phyloP scores from a whole-genome alignment of 345 rosid species.

The Geranium rotundifolium region DNA sequence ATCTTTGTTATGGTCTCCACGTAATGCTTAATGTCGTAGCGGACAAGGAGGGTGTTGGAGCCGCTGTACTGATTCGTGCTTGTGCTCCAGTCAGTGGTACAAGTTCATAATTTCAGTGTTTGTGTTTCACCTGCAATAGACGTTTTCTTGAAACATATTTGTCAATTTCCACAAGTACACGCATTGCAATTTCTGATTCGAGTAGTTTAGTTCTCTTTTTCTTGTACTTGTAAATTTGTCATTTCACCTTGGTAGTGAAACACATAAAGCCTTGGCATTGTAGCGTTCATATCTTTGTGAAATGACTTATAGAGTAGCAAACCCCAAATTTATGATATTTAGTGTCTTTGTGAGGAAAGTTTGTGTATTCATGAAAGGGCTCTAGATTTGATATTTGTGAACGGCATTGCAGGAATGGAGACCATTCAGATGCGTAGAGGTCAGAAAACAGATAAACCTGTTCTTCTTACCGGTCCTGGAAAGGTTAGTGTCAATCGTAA shows the following conservation, averaged over 20 bases:
- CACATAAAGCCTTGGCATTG: too few species aligned
- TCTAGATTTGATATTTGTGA: not conserved
- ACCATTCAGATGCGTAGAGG: slow-evolving; percentile 83
- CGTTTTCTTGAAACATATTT: too few species aligned
- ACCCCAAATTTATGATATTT: too few species aligned
- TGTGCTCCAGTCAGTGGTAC: slow-evolving; percentile 81
- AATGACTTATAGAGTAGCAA: too few species aligned
- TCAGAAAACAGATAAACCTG: slow-evolving; percentile 61
- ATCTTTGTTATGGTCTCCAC: slow-evolving; percentile 90
- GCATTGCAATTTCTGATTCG: too few species aligned
- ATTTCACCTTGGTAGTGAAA: too few species aligned
- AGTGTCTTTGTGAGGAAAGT: too few species aligned
- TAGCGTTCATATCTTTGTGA: not conserved
- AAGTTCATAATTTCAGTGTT: not conserved
- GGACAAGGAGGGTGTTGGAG: slow-evolving; percentile 82
- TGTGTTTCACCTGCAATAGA: not conserved
- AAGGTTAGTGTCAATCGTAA: slow-evolving; percentile 38
- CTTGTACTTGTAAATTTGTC: too few species aligned
- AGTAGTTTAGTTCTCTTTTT: too few species aligned
- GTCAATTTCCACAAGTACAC: too few species aligned
- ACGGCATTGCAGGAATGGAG: slow-evolving; percentile 49
- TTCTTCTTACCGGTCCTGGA: slow-evolving; percentile 85
- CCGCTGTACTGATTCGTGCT: slow-evolving; percentile 74
- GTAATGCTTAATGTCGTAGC: slow-evolving; percentile 90
- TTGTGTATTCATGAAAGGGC: too few species aligned